Evolutionary conservation across 2,329 filamentous ascomycete genomes (phyloP).

Genomic region (Phyllosticta paracitricarpa): DNA sequence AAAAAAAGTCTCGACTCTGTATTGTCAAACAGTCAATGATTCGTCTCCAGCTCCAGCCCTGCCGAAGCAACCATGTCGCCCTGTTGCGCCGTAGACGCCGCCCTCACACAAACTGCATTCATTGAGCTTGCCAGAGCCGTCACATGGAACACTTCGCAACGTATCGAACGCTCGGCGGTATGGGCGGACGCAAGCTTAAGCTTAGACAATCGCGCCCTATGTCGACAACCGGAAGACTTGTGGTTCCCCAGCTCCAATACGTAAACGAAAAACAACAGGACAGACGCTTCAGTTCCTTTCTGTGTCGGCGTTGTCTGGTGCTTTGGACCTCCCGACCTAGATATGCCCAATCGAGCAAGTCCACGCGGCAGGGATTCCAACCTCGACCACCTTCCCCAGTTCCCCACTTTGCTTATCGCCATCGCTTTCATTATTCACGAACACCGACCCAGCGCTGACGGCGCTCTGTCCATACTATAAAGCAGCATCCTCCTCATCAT

Average conservation of each 20-base stretch:
- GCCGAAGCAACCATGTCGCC: not conserved
- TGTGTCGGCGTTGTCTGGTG: too few species aligned
- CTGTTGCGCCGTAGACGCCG: not conserved
- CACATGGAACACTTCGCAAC: not conserved
- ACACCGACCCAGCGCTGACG: not conserved
- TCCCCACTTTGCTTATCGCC: slow-evolving; percentile 11
- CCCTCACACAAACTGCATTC: not conserved
- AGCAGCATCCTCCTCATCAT: not conserved
- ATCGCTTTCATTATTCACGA: not conserved
- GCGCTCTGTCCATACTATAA: not conserved
- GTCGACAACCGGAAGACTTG: not conserved
- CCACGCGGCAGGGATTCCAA: slow-evolving; percentile 3
- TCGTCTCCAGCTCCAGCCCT: not conserved
- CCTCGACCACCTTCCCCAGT: slow-evolving; percentile 4
- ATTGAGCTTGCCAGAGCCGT: not conserved
- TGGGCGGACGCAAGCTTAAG: not conserved
- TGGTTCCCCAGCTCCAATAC: not conserved
- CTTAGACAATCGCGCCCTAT: not conserved
- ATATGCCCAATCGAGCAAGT: not conserved
- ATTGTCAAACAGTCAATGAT: not conserved
- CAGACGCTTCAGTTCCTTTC: too few species aligned
- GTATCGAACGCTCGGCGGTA: not conserved
- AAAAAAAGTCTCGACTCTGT: too few species aligned
- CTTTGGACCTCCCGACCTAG: not conserved
- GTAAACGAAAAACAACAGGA: too few species aligned